Base-by-base conservation (phyloP, 148 eudicot species). In the Amaranthus palmeri region DNA sequence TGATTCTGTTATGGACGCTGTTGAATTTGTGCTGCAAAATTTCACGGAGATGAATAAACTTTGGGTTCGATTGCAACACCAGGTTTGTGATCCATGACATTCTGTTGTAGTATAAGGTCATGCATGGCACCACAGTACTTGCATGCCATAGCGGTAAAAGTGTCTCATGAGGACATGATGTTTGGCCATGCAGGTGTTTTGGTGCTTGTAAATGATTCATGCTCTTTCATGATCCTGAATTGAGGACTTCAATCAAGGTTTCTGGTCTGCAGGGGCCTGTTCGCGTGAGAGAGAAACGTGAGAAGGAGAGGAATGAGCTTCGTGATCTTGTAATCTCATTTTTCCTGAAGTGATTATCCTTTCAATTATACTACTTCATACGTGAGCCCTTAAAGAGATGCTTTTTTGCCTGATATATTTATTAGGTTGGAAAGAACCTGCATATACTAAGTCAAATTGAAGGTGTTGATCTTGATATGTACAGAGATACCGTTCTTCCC, bases 381-480 rank as follows among this genome's bases (percentile, higher is more conserved):
- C 52, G 72, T 12, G 67, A 47, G 17, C n/a, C 70, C 71, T 66
- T 52, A 73, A 25, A 63, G 54, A 47, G 66, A 55, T 54, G 76
- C 61, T 57, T 67, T 65, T 81, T 64, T 78, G 69, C 57, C 73
- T 68, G 72, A 70, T 66, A 76, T 69, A 54, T 70, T 72, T 47
- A 68, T 69, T 78, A 95, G 99, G 99, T 95, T 78, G 99, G 99
- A 63, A 95, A 95, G 82, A 95, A 95, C 84, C 83, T 95, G 69
- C 98, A 95, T 72, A 88, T 95, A 77, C 93, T 95, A n/a, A 88
- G 98, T 83, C 98, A 95, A 80, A 95, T 95, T 80, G 98, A 95
- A 80, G 98, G 97, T 72, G 84, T 91, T 76, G 92, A 91, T 78
- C 91, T 95, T 82, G 98, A 95, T 74, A 81, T 86, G 83, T 95